Conservation (phyloP, 2,329 filamentous ascomycete species). For the Cytospora chrysosperma region DNA sequence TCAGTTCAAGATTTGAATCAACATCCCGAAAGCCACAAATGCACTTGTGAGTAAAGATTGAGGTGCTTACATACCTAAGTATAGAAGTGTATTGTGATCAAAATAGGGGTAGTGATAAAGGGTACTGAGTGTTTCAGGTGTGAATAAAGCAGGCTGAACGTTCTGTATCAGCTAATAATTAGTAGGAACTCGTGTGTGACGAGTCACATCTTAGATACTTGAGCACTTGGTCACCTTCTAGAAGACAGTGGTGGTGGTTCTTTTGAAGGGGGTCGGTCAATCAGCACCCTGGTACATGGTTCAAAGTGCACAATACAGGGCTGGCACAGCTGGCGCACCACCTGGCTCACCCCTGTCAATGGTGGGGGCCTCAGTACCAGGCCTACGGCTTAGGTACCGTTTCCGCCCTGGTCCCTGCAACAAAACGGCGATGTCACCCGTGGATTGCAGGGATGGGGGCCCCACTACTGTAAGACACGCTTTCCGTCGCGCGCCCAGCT, state of each 20-base stretch:
- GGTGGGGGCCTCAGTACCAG: background rate
- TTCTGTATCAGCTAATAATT: background rate
- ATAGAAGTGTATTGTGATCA: background rate
- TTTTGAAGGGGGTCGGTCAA: background rate
- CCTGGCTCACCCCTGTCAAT: background rate
- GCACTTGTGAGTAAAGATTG: background rate
- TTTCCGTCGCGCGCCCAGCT: conserved; percentile 12
- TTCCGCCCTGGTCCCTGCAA: background rate
- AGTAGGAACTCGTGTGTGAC: background rate
- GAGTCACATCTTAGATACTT: background rate
- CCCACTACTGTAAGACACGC: conserved; percentile 10
- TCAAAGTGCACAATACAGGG: background rate
- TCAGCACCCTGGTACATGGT: background rate
- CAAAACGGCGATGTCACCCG: conserved; percentile 6
- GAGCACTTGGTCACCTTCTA: background rate
- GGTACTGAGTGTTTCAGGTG: background rate
- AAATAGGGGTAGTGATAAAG: background rate
- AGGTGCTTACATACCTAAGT: background rate
- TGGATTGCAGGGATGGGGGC: background rate
- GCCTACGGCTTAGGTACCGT: background rate
- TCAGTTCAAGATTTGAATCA: background rate
- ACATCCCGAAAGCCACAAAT: background rate
- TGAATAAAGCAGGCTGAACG: background rate
- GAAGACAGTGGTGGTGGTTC: background rate
- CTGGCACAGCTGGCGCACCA: background rate